These are phyloP conservation scores for Ascocoryne sarcoides DNA, from an alignment of 2,329 filamentous ascomycete species.

Conservation along the genomic window DNA sequence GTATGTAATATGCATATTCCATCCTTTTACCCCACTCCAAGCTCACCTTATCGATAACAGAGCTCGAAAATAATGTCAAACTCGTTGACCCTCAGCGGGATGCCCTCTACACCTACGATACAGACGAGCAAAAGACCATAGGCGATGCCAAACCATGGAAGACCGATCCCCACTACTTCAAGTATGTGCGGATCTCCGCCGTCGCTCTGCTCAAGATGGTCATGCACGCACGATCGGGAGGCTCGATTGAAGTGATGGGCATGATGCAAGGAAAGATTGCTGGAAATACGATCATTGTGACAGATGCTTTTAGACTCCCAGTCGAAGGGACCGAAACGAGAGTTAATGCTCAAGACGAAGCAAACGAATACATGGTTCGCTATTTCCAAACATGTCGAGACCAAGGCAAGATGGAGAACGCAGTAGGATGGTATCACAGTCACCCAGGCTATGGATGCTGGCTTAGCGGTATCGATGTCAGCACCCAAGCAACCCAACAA, in stretches of 20 bases:
- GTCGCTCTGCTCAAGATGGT: constrained; percentile 97
- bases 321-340: constrained; percentile 98
- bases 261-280: constrained; percentile 94
- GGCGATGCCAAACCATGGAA: constrained; percentile 64
- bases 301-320: constrained; percentile 85
- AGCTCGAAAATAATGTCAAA: constrained; percentile 78
- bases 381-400: constrained; percentile 72
- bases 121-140: constrained; percentile 57
- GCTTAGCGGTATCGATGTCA: constrained; percentile 92
- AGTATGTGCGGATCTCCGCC: constrained; percentile 84
- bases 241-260: constrained; percentile 91
- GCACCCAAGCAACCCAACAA: constrained; percentile 80
- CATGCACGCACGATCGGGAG: constrained; percentile 95
- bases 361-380: constrained; percentile 92
- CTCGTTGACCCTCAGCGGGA: constrained; percentile 82
- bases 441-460: constrained; percentile 98
- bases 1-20: constrained; percentile 34
- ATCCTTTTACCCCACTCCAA: constrained; percentile 6
- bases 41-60: constrained; percentile 39
- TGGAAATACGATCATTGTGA: constrained; percentile 79
- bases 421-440: constrained; percentile 96
- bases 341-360: constrained; percentile 91
- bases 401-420: constrained; percentile 76
- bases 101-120: constrained; percentile 80
- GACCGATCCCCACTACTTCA: constrained; percentile 78